Evolutionary conservation across 345 rosid genomes (phyloP), one percentile per base, ranked within the genome.

Genomic region (Salix caprea): DNA sequence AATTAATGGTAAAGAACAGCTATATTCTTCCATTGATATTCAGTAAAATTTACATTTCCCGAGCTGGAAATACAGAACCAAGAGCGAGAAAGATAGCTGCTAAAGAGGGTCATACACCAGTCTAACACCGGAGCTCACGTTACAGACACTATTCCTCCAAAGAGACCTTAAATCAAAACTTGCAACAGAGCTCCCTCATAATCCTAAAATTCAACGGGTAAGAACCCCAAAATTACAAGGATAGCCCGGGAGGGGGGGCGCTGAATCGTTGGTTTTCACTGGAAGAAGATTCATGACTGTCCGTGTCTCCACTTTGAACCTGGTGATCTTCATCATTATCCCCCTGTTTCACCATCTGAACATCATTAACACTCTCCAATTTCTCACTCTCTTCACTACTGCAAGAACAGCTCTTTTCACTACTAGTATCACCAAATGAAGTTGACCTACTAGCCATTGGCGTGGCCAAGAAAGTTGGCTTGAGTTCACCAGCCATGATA

Each of bases 401-500:
- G 62, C 83, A 79, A 37, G 65, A 85, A 54, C 94, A 86, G 37
- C 77, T 85, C 65, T 82, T 88, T 0, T 83, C 56, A 39, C 75
- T 88, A 9, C 75, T 71, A 52, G 65, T 84, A 28, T 81, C 88
- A 8, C 84, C 87, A 10, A 87, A 87, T 36, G 84, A 84, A 34
- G 88, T 84, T 14, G 87, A 84, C 76, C 85, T 42, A 78, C 76
- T 72, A 11, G 90, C 81, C 76, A 82, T 72, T 32, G 94, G 97
- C 0, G 96, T 95, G 6, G 99, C 97, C 79, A 95, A 72, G 80
- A 84, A 87, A 28, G 92, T 91, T 4, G 97, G 93, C 69, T 93
- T 91, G 3, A 78, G 77, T 70, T 91, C 81, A 4, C 97, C 99
- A 0, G 99, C 97, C 97, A 95, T 93, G 54, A 95, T 89, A 50